A percentile compares a stretch with the other conserved stretches of the same genome.
phyloP scores from a whole-genome alignment of 768 basidiomycete species.

The Sporobolomyces phaffii region DNA sequence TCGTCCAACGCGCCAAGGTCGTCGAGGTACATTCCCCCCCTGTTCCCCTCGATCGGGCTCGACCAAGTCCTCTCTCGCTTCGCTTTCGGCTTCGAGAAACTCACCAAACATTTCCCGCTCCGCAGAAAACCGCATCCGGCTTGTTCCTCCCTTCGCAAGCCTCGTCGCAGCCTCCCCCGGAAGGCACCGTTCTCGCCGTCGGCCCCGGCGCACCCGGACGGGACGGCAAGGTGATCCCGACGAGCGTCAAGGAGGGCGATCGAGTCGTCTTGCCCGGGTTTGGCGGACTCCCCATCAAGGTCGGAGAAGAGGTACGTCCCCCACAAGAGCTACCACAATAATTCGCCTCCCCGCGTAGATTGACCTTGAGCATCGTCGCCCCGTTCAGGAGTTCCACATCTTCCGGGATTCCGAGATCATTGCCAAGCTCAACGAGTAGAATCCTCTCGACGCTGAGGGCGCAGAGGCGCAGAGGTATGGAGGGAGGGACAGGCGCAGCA shows the following conservation, averaged over 20 bases:
- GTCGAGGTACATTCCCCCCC: conserved; percentile 69
- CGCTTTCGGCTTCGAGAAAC: conserved; percentile 43
- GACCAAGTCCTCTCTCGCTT: conserved; percentile 43
- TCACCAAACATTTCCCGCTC: no score
- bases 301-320: conserved; percentile 81
- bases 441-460: no score
- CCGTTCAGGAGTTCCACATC: conserved; percentile 74
- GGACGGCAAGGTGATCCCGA: conserved; percentile 68
- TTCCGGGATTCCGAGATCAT: conserved; percentile 94
- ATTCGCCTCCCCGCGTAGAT: background rate
- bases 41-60: no score
- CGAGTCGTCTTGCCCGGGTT: conserved; percentile 89
- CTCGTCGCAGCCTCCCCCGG: conserved; percentile 78
- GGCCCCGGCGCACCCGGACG: conserved; percentile 91
- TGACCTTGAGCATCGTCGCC: background rate
- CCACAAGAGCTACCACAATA: background rate
- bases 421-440: conserved; percentile 84
- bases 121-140: conserved; percentile 95
- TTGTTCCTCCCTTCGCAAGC: conserved; percentile 92
- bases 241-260: conserved; percentile 78
- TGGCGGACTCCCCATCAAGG: conserved; percentile 92
- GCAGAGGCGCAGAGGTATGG: no score
- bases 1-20: conserved; percentile 95
- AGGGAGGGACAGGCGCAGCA: no score
- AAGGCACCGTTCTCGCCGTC: conserved; percentile 91